Evolutionary conservation across 2,329 filamentous ascomycete species (phyloP).

Genomic region (Aspergillus awamori): DNA sequence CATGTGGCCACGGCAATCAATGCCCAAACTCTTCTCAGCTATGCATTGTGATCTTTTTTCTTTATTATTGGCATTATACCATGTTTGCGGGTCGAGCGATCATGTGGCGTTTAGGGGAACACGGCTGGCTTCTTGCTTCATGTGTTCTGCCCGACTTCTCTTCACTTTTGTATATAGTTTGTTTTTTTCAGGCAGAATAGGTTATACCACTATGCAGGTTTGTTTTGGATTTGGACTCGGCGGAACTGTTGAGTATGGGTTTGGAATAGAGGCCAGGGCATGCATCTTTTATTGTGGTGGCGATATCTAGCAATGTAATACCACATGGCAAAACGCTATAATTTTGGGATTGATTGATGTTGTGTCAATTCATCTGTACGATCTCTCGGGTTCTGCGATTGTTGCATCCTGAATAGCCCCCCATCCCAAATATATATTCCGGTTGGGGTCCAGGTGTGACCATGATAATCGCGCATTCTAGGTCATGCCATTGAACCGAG

Average conservation of each 20-base stretch:
- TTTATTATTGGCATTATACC: constrained; percentile 12
- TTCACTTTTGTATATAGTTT: constrained; percentile 19
- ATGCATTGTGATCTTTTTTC: constrained; percentile 38
- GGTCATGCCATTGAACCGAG: no score
- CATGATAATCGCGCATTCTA: no score
- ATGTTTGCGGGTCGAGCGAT: constrained; percentile 9
- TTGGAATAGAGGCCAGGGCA: background rate
- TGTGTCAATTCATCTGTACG: no score
- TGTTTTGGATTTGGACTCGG: background rate
- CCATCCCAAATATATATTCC: no score
- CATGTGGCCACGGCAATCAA: constrained; percentile 50
- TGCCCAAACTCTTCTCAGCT: constrained; percentile 46
- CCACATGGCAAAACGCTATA: background rate
- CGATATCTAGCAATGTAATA: background rate
- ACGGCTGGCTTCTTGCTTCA: background rate
- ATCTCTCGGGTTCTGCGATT: no score
- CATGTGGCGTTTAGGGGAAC: constrained; percentile 15
- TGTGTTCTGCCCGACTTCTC: background rate
- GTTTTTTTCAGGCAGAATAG: constrained; percentile 11
- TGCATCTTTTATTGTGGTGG: background rate
- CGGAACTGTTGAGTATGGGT: background rate
- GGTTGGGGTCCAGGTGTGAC: no score
- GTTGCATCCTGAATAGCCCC: no score
- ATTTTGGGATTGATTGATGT: background rate
- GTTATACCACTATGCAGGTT: constrained; percentile 18